A percentile compares a stretch with the other conserved stretches of the same genome.
Conservation (phyloP, 2,329 filamentous ascomycete species). For the Lachnellula hyalina region DNA sequence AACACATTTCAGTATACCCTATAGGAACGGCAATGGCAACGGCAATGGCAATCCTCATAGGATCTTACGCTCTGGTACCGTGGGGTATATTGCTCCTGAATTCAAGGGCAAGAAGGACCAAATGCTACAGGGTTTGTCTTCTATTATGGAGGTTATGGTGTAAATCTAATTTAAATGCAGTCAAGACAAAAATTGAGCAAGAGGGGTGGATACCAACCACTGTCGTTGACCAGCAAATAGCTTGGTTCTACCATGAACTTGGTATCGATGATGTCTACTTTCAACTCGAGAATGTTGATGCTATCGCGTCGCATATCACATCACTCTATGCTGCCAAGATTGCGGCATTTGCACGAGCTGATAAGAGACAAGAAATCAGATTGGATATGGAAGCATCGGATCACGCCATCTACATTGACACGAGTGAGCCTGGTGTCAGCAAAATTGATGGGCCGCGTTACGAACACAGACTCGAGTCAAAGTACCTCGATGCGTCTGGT, state of each 20-base stretch:
- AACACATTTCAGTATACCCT: conserved; percentile 73
- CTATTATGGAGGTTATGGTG: background rate
- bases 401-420: conserved; percentile 98
- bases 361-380: conserved; percentile 90
- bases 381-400: conserved; percentile 92
- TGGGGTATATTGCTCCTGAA: conserved; percentile 90
- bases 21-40: conserved; percentile 45
- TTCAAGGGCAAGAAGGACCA: conserved; percentile 91
- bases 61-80: conserved; percentile 78
- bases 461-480: conserved; percentile 87
- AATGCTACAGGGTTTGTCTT: conserved; percentile 24
- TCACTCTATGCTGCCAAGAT: conserved; percentile 97
- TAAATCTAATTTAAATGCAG: conserved; percentile 6
- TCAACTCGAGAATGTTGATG: conserved; percentile 77
- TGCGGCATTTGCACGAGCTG: conserved; percentile 84
- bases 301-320: conserved; percentile 89
- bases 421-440: conserved; percentile 80
- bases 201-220: conserved; percentile 75
- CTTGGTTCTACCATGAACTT: conserved; percentile 96
- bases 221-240: conserved; percentile 78
- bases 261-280: conserved; percentile 99
- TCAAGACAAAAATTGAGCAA: conserved; percentile 68
- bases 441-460: conserved; percentile 78
- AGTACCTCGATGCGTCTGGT: conserved; percentile 81
- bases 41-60: conserved; percentile 56